These are phyloP conservation scores for Camillea tinctor DNA, from an alignment of 2,329 filamentous ascomycete species.

Conservation along the genomic window DNA sequence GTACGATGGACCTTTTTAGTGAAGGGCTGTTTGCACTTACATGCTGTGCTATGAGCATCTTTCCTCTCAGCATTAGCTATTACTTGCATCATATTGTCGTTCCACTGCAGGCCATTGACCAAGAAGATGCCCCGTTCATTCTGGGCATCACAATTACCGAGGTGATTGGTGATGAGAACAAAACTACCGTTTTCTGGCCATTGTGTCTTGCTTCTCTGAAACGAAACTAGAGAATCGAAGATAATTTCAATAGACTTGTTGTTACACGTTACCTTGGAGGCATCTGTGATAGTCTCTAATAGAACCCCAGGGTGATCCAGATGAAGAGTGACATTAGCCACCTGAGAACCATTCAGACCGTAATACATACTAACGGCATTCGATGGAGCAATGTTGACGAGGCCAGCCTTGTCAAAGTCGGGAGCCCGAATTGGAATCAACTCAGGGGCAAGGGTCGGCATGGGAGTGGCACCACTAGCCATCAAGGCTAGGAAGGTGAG, in stretches of 20 bases:
- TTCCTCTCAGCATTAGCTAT: conserved; percentile 33
- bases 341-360: conserved; percentile 9
- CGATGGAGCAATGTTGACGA: conserved; percentile 18
- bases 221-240: conserved; percentile 23
- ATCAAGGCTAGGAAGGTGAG: not conserved
- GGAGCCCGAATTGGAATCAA: conserved; percentile 10
- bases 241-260: conserved; percentile 28
- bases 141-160: conserved; percentile 40
- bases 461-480: not conserved
- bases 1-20: not conserved
- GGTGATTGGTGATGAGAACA: conserved; percentile 42
- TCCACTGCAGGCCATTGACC: conserved; percentile 28
- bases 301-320: conserved; percentile 29
- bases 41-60: conserved; percentile 34
- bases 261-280: conserved; percentile 32
- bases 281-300: conserved; percentile 31
- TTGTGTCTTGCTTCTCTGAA: conserved; percentile 7
- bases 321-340: conserved; percentile 11
- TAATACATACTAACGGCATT: conserved; percentile 19
- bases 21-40: conserved; percentile 25
- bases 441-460: not conserved
- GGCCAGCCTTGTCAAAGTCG: conserved; percentile 12
- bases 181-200: conserved; percentile 29
- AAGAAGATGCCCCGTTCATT: conserved; percentile 41
- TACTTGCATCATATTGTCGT: conserved; percentile 29